Percentiles rank a stretch among this genome's conserved stretches.
These are phyloP conservation scores for Alopecurus myosuroides DNA, from an alignment of 176 grass and related monocot genomes.

Conservation along the genomic window DNA sequence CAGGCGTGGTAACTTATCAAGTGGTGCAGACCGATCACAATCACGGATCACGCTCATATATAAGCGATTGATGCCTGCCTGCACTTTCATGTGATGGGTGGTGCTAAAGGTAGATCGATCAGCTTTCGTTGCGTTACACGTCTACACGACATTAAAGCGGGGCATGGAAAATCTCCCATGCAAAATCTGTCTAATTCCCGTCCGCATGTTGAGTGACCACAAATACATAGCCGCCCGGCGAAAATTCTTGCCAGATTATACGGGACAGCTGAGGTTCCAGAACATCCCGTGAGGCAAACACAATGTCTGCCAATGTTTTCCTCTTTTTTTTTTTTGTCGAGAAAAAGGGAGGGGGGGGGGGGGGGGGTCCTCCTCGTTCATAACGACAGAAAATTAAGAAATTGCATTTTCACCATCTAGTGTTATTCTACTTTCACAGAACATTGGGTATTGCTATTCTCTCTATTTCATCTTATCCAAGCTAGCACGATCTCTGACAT, in stretches of 20 bases:
- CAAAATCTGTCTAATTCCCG: background rate
- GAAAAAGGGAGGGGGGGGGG: too few species aligned
- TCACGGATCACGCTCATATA: background rate
- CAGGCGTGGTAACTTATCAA: background rate
- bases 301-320: background rate
- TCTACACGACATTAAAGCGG: background rate
- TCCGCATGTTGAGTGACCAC: background rate
- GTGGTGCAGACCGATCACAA: background rate
- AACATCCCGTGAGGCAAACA: background rate
- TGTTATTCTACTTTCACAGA: background rate
- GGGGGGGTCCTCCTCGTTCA: too few species aligned
- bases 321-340: too few species aligned
- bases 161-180: background rate
- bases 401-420: background rate
- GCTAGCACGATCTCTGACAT: background rate
- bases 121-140: background rate
- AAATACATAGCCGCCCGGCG: background rate
- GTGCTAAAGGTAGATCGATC: background rate
- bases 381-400: background rate
- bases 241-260: background rate
- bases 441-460: background rate
- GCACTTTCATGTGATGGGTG: slow-evolving; percentile 22
- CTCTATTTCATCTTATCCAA: background rate
- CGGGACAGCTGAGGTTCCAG: background rate
- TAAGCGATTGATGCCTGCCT: background rate